Conservation (phyloP, 2,329 filamentous ascomycete genomes). For the Aureobasidium vineae region DNA sequence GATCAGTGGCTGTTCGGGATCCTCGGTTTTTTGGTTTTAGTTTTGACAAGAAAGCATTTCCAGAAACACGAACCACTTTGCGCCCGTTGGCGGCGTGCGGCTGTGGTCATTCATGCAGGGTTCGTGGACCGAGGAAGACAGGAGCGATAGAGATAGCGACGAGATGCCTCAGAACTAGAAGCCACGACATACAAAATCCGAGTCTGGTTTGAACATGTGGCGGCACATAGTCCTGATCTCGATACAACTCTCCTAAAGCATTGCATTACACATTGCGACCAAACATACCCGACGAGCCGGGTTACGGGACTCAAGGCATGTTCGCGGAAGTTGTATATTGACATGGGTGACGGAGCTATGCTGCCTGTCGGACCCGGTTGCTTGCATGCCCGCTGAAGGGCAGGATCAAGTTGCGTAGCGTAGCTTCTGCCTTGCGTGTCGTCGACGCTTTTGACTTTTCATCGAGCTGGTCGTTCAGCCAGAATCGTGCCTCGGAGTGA, state of each 20-base stretch:
- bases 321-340: conserved; percentile 2
- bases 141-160: not conserved
- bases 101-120: conserved; percentile 22
- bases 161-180: not conserved
- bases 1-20: not conserved
- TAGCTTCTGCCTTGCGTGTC: not conserved
- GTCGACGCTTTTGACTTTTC: not conserved
- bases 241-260: not conserved
- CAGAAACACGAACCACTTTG: not conserved
- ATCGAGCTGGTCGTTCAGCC: not conserved
- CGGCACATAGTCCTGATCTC: not conserved
- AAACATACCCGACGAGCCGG: not conserved
- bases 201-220: not conserved
- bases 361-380: conserved; percentile 1
- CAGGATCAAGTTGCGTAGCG: not conserved
- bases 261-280: not conserved
- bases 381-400: not conserved
- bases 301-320: not conserved
- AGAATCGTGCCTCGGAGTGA: conserved; percentile 9
- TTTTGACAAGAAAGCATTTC: not conserved
- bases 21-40: not conserved
- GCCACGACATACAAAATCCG: conserved; percentile 7
- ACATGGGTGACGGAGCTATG: conserved; percentile 10
- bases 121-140: not conserved
- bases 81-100: not conserved